Conservation (phyloP, 345 rosid species). For the Salix koriyanagi region DNA sequence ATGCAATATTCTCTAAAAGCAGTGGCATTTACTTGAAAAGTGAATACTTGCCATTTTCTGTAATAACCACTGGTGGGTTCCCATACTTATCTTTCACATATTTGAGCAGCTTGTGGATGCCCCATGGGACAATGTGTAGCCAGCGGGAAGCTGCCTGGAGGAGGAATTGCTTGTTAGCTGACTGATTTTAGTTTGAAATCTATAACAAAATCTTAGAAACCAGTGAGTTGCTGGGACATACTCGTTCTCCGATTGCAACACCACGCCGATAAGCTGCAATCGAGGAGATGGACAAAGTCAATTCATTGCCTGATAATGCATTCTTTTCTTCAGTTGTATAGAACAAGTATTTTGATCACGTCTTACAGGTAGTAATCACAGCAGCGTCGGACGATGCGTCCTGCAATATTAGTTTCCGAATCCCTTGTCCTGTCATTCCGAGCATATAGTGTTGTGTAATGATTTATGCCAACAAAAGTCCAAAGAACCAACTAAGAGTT, state of each 20-base stretch:
- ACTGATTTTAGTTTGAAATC: conserved; percentile 9
- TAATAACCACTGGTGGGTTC: conserved; percentile 66
- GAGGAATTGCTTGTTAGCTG: conserved; percentile 22
- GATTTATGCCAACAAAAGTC: conserved; percentile 83
- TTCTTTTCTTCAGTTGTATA: neutral
- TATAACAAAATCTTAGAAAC: neutral
- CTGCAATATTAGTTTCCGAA: conserved; percentile 66
- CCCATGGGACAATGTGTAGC: conserved; percentile 91
- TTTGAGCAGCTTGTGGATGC: conserved; percentile 55
- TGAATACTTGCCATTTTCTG: conserved; percentile 62
- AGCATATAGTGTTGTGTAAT: conserved; percentile 70
- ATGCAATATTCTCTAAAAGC: neutral
- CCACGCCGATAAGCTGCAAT: conserved; percentile 61
- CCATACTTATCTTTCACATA: conserved; percentile 66
- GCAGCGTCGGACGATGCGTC: conserved; percentile 87
- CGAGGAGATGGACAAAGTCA: conserved; percentile 8
- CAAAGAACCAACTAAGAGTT: conserved; percentile 40
- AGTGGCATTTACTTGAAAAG: neutral
- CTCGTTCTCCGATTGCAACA: conserved; percentile 75
- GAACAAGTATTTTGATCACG: neutral
- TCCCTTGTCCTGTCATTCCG: conserved; percentile 59
- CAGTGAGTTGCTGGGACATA: conserved; percentile 33
- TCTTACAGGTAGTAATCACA: conserved; percentile 70
- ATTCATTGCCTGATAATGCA: neutral
- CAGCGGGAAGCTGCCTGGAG: conserved; percentile 88